Percentiles rank a stretch among this genome's conserved stretches.
These are phyloP conservation scores for Zychaea mexicana DNA, from an alignment of 371 early-diverging fungal genomes.

Conservation along the genomic window DNA sequence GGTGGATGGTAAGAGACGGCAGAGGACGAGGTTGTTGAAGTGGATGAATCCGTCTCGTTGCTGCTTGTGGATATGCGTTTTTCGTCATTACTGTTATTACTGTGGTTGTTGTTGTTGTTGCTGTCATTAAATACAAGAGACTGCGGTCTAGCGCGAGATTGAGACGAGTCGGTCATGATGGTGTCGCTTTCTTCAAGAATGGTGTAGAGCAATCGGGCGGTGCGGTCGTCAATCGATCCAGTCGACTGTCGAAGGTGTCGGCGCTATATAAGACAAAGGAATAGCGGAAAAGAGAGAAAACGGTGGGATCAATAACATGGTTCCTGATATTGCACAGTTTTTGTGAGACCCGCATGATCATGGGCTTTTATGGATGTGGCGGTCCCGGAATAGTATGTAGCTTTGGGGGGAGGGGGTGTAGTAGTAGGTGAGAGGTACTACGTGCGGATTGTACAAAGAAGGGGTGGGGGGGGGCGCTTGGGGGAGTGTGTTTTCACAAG, in stretches of 20 bases:
- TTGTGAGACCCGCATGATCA: neutral
- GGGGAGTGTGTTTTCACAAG: too few species aligned
- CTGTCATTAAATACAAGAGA: slow-evolving; percentile 2
- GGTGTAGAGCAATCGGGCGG: slow-evolving; percentile 25
- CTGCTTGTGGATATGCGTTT: slow-evolving; percentile 8
- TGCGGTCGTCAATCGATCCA: slow-evolving; percentile 21
- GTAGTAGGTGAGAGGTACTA: neutral
- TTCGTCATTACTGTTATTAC: slow-evolving; percentile 5
- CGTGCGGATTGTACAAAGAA: neutral
- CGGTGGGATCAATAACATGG: neutral
- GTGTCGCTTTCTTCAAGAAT: slow-evolving; percentile 47
- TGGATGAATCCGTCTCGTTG: slow-evolving; percentile 9
- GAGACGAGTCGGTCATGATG: slow-evolving; percentile 25
- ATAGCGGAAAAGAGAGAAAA: neutral
- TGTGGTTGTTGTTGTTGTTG: slow-evolving; percentile 1
- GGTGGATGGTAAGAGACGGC: slow-evolving; percentile 17
- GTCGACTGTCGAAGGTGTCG: slow-evolving; percentile 15
- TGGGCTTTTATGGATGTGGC: neutral
- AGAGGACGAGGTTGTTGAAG: slow-evolving; percentile 14
- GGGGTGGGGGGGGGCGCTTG: too few species aligned
- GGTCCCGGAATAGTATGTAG: neutral
- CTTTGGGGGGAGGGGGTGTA: neutral
- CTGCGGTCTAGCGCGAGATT: slow-evolving; percentile 5
- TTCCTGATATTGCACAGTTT: neutral
- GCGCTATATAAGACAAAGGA: neutral